Base-by-base conservation (phyloP, 148 eudicot species). In the Suaeda aralocaspica region DNA sequence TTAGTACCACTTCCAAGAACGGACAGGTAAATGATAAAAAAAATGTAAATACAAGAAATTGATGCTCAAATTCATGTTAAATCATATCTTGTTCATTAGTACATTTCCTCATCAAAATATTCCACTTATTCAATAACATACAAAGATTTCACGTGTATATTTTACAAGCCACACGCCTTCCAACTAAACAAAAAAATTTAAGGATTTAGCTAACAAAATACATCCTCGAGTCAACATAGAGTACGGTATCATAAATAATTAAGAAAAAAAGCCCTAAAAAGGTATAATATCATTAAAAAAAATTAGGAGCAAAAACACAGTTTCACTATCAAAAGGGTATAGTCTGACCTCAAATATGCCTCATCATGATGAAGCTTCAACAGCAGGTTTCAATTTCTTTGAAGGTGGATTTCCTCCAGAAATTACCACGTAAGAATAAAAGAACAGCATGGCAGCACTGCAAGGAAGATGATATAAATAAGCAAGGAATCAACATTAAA, bases 381-480 rank as follows among this genome's bases (percentile, higher is more conserved):
- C 82, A 4, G 79, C 62, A n/a, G 83, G 56, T 74, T 87, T 85
- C 80, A 74, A 50, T 80, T 90, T 93, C 83, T 93, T 93, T 45
- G 98, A 94, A 15, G 95, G 92, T n/a, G 92, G 95, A 75, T 93
- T 93, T 67, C 98, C 98, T 70, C 98, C 96, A 48, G 95, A 83
- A 57, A 88, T 14, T 66, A 93, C 81, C 74, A 93, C 98, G n/a
- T 93, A 93, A 6, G 87, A 71, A 77, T 90, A 93, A 71, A 90
- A 93, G 76, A 81, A 78, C 56, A 93, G 75, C 98, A 93, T 93
- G 41, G 86, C 87, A 72, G 89, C 90, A 82, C 98, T 93, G 87
- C 12, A 28, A 77, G 12, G 36, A 49, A 58, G n/a, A 51, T 59
- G 42, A 30, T 65, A 18, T 21, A 71, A 62, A 53, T 39, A 28